Conservation (phyloP, 176 grass and related monocot genomes). For the Poa annua region DNA sequence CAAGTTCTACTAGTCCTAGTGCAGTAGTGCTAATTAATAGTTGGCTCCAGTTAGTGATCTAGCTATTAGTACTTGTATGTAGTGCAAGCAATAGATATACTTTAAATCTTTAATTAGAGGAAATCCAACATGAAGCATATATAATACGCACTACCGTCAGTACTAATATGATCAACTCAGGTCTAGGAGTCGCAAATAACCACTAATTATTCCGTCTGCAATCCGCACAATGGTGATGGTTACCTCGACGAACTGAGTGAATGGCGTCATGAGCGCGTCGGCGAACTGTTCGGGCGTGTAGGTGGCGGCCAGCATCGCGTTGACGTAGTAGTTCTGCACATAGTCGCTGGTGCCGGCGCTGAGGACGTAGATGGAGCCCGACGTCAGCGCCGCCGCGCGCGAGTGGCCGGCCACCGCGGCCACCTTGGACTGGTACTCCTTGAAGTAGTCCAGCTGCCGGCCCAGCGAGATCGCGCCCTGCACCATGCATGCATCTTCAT, state of each 20-base stretch:
- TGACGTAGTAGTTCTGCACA: constrained; percentile 97
- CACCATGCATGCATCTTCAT: background rate
- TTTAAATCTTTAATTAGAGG: background rate
- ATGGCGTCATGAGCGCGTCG: constrained; percentile 70
- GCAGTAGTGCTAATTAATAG: too few species aligned
- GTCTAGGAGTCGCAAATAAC: background rate
- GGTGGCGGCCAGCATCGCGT: constrained; percentile 56
- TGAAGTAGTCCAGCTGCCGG: constrained; percentile 68
- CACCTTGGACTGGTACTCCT: constrained; percentile 73
- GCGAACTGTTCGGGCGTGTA: constrained; percentile 75
- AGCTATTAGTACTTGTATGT: background rate
- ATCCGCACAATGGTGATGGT: too few species aligned
- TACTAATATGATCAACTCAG: background rate
- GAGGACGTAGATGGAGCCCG: constrained; percentile 75
- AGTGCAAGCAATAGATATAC: background rate
- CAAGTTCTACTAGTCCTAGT: too few species aligned
- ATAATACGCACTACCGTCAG: background rate
- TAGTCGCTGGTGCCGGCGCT: constrained; percentile 91
- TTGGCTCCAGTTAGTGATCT: background rate
- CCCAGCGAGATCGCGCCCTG: constrained; percentile 75
- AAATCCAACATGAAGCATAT: background rate
- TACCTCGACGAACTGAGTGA: constrained; percentile 78
- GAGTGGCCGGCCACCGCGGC: constrained; percentile 50
- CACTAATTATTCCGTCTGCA: background rate
- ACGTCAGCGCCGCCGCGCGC: constrained; percentile 59